Evolutionary conservation across 495 filamentous ascomycete species (phyloP), one percentile per base, ranked within the genome.

Genomic region (Penicillium antarcticum): DNA sequence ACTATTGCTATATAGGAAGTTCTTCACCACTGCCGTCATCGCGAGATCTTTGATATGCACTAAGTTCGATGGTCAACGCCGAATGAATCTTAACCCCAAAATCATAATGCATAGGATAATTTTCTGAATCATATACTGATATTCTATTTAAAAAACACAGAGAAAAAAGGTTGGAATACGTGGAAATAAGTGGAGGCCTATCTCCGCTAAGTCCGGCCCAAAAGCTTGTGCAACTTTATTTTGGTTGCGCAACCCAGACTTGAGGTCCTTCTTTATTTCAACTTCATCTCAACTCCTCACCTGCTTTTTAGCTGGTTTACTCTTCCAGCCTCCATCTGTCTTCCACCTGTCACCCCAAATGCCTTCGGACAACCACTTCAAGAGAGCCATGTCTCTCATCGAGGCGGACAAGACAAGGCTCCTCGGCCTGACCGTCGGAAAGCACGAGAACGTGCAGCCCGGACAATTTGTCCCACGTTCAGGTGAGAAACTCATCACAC

Each of bases 361-460:
- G 69, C 67, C 65, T 5, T 51, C 66, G 11, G 52, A 58, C n/a
- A 52, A 56, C 7, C 65, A 62, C 16, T 51, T 72, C 53, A 44
- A 68, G 32, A 45, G 43, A 5, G 65, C 58, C 38, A 45, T 72
- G 26, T 44, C 59, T 19, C 60, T 71, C 42, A 65, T 73, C 52
- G 49, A 73, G 49, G 63, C 52, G 14, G 67, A 72, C 41, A 44
- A 56, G 11, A 57, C 66, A 50, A 71, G 65, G 42, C 35, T 71
- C 36, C 56, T 75, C 2, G 63, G 57, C 42, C 39, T 73, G 43
- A 62, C 37, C 3, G 39, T 71, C 18, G 62, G 63, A 29, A 44
- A 18, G 9, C 51, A 70, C 31, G 31, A 56, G 19, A 58, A 63
- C 19, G 48, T 74, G 21, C 37, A 60, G 39, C 63, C 66, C 0